These are phyloP conservation scores for Boletus huronensis DNA, from an alignment of 768 basidiomycete genomes.

Conservation along the genomic window DNA sequence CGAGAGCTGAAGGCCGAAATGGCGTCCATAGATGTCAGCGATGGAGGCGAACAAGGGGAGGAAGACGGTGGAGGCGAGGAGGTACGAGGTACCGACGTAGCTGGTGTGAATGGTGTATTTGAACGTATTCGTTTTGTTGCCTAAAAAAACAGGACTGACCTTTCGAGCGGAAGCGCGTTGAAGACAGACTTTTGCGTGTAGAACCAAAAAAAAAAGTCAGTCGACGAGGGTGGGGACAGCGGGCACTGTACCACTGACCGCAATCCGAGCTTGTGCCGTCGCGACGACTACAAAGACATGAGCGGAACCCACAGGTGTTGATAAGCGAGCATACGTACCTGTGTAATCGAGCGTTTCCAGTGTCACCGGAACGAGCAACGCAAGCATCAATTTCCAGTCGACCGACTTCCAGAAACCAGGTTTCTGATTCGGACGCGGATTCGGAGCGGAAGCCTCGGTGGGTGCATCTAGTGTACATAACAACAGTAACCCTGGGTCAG, in stretches of 20 bases:
- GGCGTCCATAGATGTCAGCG: slow-evolving; percentile 49
- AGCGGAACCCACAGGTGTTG: neutral
- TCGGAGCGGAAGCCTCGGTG: neutral
- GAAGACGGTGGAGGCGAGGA: slow-evolving; percentile 51
- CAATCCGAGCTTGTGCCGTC: slow-evolving; percentile 50
- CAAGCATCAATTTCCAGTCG: slow-evolving; percentile 31
- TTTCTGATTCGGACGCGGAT: neutral
- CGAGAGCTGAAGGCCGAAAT: slow-evolving; percentile 43
- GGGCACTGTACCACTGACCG: slow-evolving; percentile 29
- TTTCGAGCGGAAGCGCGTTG: slow-evolving; percentile 26
- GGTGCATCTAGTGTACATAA: neutral
- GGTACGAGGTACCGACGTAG: slow-evolving; percentile 49
- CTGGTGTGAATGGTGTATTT: slow-evolving; percentile 17
- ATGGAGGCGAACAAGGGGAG: slow-evolving; percentile 49
- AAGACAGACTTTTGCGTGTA: slow-evolving; percentile 23
- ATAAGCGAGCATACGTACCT: slow-evolving; percentile 3
- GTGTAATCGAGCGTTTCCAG: slow-evolving; percentile 38
- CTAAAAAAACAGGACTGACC: slow-evolving; percentile 7
- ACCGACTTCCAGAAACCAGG: slow-evolving; percentile 27
- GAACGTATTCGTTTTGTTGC: neutral
- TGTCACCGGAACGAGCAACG: slow-evolving; percentile 40
- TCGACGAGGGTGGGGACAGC: neutral
- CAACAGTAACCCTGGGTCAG: neutral
- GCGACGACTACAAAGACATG: slow-evolving; percentile 39
- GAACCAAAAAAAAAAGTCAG: neutral